Evolutionary conservation across 2,329 filamentous ascomycete genomes (phyloP), one percentile per base, ranked within the genome.

Genomic region (Fusarium mangiferae): DNA sequence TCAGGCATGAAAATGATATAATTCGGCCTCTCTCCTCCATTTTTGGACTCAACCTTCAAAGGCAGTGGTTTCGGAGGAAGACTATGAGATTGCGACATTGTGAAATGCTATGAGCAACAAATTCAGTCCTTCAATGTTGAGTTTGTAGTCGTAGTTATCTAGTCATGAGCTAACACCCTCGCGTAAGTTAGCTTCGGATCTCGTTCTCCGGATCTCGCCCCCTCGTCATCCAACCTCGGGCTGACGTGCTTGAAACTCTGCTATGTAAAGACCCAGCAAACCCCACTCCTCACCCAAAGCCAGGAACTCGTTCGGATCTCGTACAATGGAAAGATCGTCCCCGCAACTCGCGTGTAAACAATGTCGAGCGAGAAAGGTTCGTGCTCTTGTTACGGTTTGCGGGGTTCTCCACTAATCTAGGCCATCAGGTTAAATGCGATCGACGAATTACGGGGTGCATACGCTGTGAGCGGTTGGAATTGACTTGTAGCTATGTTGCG

Each of bases 1-100:
- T 87, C 85, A 7, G 84, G 85, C 85, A 86, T 86, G 68, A 86
- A 87, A 13, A 86, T 83, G 56, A 84, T 74, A 33, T 82, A 80
- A 61, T 85, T 85, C 20, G 82, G 80, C 22, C 70, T 66, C 22
- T 74, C 24, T 7, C 75, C 77, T 35, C 78, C 79, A 72, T 80
- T 80, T 15, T 70, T 68, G 6, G 78, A 80, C 52, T 77, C 30
- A 15, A 79, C 44, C 17, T 66, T 54, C 1, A 80, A 48, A 1
- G 77, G 77, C 17, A 78, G 48, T 12, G 78, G 75, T 60, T 78
- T 79, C 2, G 75, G 65, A 0, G 70, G 70, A 4, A 75, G 52
- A 1, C n/a, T 8, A 35, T 72, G 30, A 0, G 63, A 45, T 24
- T 54, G 30, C 28, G 74, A 62, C 74, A 75, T 75, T 35, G 20